Percentiles rank a stretch among this genome's conserved stretches.
Evolutionary conservation across 352 stramenopile genomes (phyloP).

Genomic region (Phytophthora litchii): DNA sequence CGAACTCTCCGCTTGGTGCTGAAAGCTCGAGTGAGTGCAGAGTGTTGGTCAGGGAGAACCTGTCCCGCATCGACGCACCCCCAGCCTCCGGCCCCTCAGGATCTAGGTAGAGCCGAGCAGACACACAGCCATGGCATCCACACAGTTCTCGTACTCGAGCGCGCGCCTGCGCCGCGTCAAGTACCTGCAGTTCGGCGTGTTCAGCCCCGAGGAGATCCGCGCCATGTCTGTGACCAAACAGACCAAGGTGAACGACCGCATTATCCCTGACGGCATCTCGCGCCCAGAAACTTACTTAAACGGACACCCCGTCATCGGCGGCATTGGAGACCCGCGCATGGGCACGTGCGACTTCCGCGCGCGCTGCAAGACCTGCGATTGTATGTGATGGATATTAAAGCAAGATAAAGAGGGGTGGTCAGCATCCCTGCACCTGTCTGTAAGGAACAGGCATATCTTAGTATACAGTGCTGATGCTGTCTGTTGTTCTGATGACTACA

Average conservation of each 20-base stretch:
- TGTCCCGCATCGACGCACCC: slow-evolving; percentile 1
- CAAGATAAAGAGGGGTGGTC: background rate
- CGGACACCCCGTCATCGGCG: slow-evolving; percentile 97
- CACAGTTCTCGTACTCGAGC: slow-evolving; percentile 96
- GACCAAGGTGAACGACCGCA: slow-evolving; percentile 96
- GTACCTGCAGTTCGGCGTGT: slow-evolving; percentile 98
- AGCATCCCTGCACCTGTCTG: background rate
- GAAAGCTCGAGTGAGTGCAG: slow-evolving; percentile 34
- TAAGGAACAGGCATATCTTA: slow-evolving; percentile 8
- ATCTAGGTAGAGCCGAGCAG: slow-evolving; percentile 3
- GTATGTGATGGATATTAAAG: slow-evolving; percentile 44
- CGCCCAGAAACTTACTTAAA: slow-evolving; percentile 89
- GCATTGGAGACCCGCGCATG: slow-evolving; percentile 98
- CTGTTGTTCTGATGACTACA: slow-evolving; percentile 19
- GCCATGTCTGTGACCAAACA: slow-evolving; percentile 97
- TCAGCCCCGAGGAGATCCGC: slow-evolving; percentile 97
- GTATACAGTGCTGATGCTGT: slow-evolving; percentile 12
- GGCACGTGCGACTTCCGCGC: slow-evolving; percentile 92
- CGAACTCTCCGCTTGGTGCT: slow-evolving; percentile 72
- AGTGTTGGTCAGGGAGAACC: slow-evolving; percentile 32
- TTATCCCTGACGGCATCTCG: slow-evolving; percentile 96
- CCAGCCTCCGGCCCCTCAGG: background rate
- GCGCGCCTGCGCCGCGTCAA: slow-evolving; percentile 95
- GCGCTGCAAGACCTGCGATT: slow-evolving; percentile 93
- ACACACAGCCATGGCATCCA: slow-evolving; percentile 61